phyloP scores from a whole-genome alignment of 2,329 filamentous ascomycete genomes.

The Penicillium sp. region DNA sequence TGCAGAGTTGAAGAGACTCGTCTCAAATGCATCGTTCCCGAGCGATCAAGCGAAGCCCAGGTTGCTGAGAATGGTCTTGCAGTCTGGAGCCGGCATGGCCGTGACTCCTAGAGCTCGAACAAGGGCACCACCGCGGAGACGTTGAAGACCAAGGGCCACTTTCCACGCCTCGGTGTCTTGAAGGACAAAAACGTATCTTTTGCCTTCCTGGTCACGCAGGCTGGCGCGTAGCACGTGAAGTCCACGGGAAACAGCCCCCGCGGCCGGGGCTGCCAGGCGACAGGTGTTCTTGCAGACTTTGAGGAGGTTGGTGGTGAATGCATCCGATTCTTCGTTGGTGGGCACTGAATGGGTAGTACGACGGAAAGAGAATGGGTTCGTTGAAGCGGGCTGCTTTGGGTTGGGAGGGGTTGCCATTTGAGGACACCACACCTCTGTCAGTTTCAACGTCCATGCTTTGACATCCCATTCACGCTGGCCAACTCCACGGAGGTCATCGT shows the following conservation, averaged over 20 bases:
- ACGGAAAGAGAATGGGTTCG: slow-evolving; percentile 30
- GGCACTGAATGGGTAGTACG: slow-evolving; percentile 49
- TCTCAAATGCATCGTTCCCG: neutral
- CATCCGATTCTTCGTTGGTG: slow-evolving; percentile 60
- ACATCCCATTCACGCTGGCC: slow-evolving; percentile 98
- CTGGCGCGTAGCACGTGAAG: slow-evolving; percentile 54
- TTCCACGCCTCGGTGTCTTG: slow-evolving; percentile 58
- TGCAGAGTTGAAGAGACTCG: no score
- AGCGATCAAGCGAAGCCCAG: slow-evolving; percentile 33
- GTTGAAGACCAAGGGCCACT: slow-evolving; percentile 53
- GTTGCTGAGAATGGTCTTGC: slow-evolving; percentile 35
- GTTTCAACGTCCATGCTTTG: slow-evolving; percentile 94
- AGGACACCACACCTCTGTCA: slow-evolving; percentile 79
- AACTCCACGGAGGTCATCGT: slow-evolving; percentile 85
- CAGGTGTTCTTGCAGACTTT: slow-evolving; percentile 61
- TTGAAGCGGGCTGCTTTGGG: slow-evolving; percentile 21
- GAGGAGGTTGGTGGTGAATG: slow-evolving; percentile 57
- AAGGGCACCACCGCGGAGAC: slow-evolving; percentile 51
- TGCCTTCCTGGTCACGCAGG: slow-evolving; percentile 55
- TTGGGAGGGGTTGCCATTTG: slow-evolving; percentile 46
- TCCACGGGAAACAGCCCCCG: slow-evolving; percentile 42
- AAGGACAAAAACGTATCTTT: slow-evolving; percentile 57
- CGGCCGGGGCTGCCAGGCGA: slow-evolving; percentile 41
- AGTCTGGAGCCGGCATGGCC: slow-evolving; percentile 45
- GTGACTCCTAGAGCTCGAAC: slow-evolving; percentile 50